These are phyloP conservation scores for Scleroderma bovista DNA, from an alignment of 768 basidiomycete genomes.

Conservation along the genomic window DNA sequence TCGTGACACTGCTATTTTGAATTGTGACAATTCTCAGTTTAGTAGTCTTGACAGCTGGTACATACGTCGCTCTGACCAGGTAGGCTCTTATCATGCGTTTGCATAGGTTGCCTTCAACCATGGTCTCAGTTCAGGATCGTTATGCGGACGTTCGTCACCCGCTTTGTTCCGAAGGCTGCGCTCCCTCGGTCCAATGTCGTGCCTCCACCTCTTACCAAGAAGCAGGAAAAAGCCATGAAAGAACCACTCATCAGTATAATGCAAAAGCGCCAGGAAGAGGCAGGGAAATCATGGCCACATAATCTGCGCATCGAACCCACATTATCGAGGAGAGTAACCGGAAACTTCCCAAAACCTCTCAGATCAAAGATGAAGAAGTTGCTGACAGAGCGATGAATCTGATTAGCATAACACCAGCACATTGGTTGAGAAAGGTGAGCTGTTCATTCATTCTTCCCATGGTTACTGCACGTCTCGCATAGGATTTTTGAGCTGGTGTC, in stretches of 20 bases:
- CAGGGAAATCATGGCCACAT: constrained; percentile 37
- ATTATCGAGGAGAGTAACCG: constrained; percentile 34
- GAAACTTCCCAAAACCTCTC: constrained; percentile 33
- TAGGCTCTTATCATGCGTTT: background rate
- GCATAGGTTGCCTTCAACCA: background rate
- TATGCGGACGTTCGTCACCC: constrained; percentile 21
- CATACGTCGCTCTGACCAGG: background rate
- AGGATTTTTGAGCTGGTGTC: background rate
- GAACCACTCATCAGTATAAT: constrained; percentile 39
- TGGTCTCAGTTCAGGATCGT: background rate
- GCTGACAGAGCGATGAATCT: constrained; percentile 29
- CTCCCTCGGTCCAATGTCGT: constrained; percentile 18
- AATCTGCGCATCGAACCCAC: constrained; percentile 49
- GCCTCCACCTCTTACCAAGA: constrained; percentile 29
- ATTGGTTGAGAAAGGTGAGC: background rate
- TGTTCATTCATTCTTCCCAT: too few species aligned
- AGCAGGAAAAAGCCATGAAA: constrained; percentile 23
- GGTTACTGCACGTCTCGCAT: background rate
- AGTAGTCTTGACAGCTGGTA: too few species aligned
- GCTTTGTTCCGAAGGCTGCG: constrained; percentile 34
- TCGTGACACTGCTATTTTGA: too few species aligned
- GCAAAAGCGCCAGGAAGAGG: constrained; percentile 32
- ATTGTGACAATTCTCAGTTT: too few species aligned
- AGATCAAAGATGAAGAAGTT: constrained; percentile 36
- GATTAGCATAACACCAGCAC: background rate